Base-by-base conservation (phyloP, 2,329 filamentous ascomycete genomes). In the Fusarium torreyae region DNA sequence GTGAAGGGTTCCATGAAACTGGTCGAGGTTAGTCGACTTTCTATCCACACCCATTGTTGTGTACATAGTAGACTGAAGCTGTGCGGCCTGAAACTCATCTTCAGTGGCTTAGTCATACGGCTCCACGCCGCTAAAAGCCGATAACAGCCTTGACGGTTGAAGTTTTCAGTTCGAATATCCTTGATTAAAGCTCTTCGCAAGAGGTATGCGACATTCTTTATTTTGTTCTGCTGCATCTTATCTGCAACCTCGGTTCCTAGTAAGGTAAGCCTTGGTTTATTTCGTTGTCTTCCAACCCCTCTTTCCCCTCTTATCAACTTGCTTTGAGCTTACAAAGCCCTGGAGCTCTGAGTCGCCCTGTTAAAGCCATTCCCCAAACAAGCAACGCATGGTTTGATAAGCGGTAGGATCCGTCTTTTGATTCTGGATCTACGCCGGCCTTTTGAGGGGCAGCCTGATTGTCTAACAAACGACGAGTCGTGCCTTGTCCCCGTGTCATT, bases 361-460 rank as follows among this genome's bases (percentile, higher is more conserved):
- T 38, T 5, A 15, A 42, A 34, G 22, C 24, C 9, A 17, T 42
- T 46, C 9, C 17, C 15, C 14, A 15, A 11, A 20, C 11, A 57
- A 49, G 43, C 38, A 15, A 53, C 28, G 51, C 34, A 33, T 39
- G 45, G 31, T 43, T 53, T 45, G 58, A 54, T 28, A 54, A 40
- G 22, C 33, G 34, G 28, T 28, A 58, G 39, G 40, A 63, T 56
- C 57, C 52, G 17, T 48, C 44, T 57, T 48, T 36, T 36, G 60
- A 51, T 61, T 69, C 60, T 69, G 66, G 60, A 68, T 66, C 60
- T 57, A 17, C 42, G 57, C 38, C 49, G 57, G 51, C 54, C 54
- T 34, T 67, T 65, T 74, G 61, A 72, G 68, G 64, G 63, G 64
- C 53, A 43, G 31, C 57, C 56, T 56, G 63, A 31, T 39, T 49